Conservation (phyloP, 805 yeast genomes). For the Saccharomycopsis sp. region DNA sequence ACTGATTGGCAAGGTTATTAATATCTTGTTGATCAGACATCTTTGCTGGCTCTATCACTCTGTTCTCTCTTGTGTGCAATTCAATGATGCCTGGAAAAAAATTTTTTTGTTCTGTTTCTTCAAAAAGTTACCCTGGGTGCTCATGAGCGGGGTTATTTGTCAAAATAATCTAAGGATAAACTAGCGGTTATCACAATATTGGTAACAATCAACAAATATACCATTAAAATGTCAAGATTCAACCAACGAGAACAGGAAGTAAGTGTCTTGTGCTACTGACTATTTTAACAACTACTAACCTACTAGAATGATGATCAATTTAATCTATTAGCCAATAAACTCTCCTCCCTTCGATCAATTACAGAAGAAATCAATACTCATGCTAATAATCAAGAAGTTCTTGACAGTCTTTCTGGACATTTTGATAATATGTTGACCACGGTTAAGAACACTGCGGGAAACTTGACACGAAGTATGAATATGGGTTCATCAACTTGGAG, state of each 20-base stretch:
- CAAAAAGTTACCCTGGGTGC: no score
- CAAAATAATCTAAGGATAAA: no score
- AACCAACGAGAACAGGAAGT: conserved; percentile 23
- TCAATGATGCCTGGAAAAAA: no score
- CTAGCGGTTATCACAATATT: no score
- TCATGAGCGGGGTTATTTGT: no score
- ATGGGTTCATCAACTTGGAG: conserved; percentile 51
- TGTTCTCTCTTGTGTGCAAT: no score
- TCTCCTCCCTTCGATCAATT: conserved; percentile 51
- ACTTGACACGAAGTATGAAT: conserved; percentile 44
- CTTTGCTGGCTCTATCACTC: neutral
- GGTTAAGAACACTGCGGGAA: conserved; percentile 40
- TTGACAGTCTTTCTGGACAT: conserved; percentile 37
- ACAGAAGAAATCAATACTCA: conserved; percentile 60
- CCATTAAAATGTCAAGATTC: conserved; percentile 19
- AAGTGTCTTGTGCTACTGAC: conserved; percentile 9
- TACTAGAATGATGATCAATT: conserved; percentile 50
- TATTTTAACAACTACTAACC: neutral
- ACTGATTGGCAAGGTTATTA: conserved; percentile 16
- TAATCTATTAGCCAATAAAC: conserved; percentile 52
- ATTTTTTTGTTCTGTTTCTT: no score
- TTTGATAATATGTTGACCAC: conserved; percentile 38
- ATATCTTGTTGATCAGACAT: conserved; percentile 12
- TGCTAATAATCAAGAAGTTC: conserved; percentile 40
- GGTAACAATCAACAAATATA: neutral